These are phyloP conservation scores for Eutypella sp. DNA, from an alignment of 2,329 filamentous ascomycete species.

Conservation along the genomic window DNA sequence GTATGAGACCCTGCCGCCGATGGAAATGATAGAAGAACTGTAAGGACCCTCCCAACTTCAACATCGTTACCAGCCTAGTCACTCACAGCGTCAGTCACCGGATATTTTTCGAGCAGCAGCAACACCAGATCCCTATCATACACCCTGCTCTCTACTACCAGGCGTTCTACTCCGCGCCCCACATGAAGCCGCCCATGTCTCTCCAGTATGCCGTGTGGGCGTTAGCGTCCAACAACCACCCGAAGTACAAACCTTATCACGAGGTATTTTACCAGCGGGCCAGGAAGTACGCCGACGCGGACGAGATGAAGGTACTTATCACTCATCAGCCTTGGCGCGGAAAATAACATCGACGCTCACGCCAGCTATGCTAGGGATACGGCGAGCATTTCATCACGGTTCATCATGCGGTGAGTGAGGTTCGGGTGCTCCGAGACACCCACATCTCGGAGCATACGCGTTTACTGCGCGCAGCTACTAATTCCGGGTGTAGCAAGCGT, in stretches of 20 bases:
- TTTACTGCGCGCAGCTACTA: background rate
- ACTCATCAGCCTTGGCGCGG: background rate
- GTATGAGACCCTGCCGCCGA: conserved; percentile 73
- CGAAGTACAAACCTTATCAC: conserved; percentile 68
- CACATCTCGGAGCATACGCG: background rate
- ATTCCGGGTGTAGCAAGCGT: conserved; percentile 52
- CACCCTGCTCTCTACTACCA: conserved; percentile 72
- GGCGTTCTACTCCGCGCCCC: conserved; percentile 65
- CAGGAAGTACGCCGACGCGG: conserved; percentile 75
- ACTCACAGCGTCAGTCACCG: conserved; percentile 48
- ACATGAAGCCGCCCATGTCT: conserved; percentile 75
- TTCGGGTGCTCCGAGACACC: background rate
- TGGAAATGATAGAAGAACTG: conserved; percentile 79
- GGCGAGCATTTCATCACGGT: conserved; percentile 78
- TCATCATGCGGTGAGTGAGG: conserved; percentile 50
- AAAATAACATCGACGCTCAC: background rate
- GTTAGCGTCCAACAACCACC: conserved; percentile 64
- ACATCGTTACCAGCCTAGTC: conserved; percentile 2
- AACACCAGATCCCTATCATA: conserved; percentile 70
- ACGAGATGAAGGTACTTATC: conserved; percentile 66
- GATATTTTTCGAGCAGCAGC: conserved; percentile 70
- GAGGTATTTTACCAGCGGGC: conserved; percentile 78
- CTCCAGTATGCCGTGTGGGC: conserved; percentile 89
- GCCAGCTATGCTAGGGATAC: conserved; percentile 44
- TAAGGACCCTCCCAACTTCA: conserved; percentile 35